Base-by-base conservation (phyloP, 2,329 filamentous ascomycete genomes). In the Fusarium abutilonis region DNA sequence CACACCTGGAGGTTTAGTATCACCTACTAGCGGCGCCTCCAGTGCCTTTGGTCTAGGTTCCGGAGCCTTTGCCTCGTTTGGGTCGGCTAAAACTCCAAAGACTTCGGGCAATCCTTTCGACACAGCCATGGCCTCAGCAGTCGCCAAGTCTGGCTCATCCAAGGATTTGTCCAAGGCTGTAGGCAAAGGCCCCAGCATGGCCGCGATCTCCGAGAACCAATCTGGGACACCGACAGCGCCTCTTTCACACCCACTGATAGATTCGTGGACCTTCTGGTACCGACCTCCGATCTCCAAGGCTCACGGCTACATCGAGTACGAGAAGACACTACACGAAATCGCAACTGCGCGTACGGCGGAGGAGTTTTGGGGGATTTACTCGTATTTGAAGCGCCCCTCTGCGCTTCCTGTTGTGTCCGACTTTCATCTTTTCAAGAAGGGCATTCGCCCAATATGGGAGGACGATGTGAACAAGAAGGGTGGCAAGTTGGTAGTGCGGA, bases 381-480 rank as follows among this genome's bases (percentile, higher is more conserved):
- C 86, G 51, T 93, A 98, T 76, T 83, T 99, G 43, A 96, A 96
- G 79, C 87, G 91, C 26, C 95, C 96, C 3, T 98, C 93, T 32
- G 81, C 85, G 31, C 82, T 99, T 55, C 94, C 94, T 7, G 89
- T 94, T 5, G 94, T 98, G 28, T 97, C 93, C 21, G 95, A 99
- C 78, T 99, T 97, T 74, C 95, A 99, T 75, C 89, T 99, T 58
- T 99, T 99, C 82, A 96, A 95, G 78, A 93, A 95, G 73, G 94
- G 93, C 51, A 93, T 99, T 60, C 88, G 95, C 59, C 95, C 95
- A 19, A 95, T 99, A 69, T 99, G 95, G 95, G 95, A 99, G 77
- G 95, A 99, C 70, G 93, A 97, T 42, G 92, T 96, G 75, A 99
- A 99, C 79, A 95, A 92, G 77, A 90, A 89, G 68, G 95, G 95